These are phyloP conservation scores for Podaxis carcinomalis DNA, from an alignment of 768 basidiomycete genomes.

Conservation along the genomic window DNA sequence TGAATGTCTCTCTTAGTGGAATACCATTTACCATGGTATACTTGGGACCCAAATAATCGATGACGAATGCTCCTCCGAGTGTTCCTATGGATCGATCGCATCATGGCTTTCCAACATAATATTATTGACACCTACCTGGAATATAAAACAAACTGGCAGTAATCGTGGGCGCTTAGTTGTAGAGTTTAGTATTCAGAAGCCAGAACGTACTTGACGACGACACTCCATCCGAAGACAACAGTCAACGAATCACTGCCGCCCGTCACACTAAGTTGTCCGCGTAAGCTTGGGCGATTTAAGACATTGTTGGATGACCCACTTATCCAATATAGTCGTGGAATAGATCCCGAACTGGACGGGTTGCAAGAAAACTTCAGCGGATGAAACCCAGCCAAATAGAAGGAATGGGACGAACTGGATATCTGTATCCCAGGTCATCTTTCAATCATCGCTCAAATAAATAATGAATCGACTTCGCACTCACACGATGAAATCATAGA, in stretches of 20 bases:
- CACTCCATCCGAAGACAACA: conserved; percentile 78
- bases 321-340: conserved; percentile 69
- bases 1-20: not conserved
- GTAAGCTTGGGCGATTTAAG: not conserved
- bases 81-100: conserved; percentile 51
- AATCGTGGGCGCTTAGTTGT: not conserved
- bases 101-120: conserved; percentile 21
- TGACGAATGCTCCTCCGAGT: conserved; percentile 66
- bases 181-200: not conserved
- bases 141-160: conserved; percentile 32
- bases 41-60: conserved; percentile 76
- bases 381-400: not conserved
- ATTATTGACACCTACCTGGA: conserved; percentile 22
- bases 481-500: conserved; percentile 78
- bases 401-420: conserved; percentile 47
- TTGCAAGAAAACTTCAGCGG: not conserved
- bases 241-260: conserved; percentile 45
- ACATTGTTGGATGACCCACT: conserved; percentile 31
- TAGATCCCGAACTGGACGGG: conserved; percentile 68
- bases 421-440: conserved; percentile 31
- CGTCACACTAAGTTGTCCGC: conserved; percentile 43
- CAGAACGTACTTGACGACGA: conserved; percentile 68
- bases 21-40: conserved; percentile 54
- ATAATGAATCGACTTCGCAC: conserved; percentile 18
- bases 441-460: not conserved